Conservation (phyloP, 2,329 filamentous ascomycete species). For the Ophiosphaerella korrae region DNA sequence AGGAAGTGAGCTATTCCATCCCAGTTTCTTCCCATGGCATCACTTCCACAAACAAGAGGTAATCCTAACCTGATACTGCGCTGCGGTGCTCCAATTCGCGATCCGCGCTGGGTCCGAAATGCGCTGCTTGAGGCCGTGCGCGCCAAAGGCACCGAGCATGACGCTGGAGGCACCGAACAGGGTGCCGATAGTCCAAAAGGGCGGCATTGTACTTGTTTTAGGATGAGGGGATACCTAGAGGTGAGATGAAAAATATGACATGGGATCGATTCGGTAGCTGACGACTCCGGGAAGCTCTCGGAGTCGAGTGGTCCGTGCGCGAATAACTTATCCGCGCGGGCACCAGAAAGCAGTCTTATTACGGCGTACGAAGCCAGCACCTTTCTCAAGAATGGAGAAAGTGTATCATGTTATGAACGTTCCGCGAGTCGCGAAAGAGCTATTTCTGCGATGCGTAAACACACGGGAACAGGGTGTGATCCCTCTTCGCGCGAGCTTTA, state of each 20-base stretch:
- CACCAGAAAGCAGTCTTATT: too few species aligned
- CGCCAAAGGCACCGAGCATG: conserved; percentile 68
- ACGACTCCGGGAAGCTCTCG: conserved; percentile 2
- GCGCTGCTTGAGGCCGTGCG: conserved; percentile 67
- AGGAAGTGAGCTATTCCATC: too few species aligned
- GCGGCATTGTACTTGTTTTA: conserved; percentile 33
- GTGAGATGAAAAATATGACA: background rate
- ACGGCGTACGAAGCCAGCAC: conserved; percentile 35
- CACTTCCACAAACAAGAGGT: too few species aligned
- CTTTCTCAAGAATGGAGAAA: conserved; percentile 16
- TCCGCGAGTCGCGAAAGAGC: conserved; percentile 35
- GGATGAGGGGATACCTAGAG: background rate
- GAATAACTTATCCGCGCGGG: background rate
- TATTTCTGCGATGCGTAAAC: conserved; percentile 36
- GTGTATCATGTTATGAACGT: conserved; percentile 29
- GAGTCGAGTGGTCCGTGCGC: conserved; percentile 1
- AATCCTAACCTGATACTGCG: conserved; percentile 64
- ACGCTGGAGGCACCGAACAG: conserved; percentile 67
- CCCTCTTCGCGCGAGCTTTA: conserved; percentile 39
- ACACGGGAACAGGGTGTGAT: conserved; percentile 37
- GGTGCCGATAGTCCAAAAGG: conserved; percentile 67
- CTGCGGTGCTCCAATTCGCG: conserved; percentile 67
- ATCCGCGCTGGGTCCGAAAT: conserved; percentile 64
- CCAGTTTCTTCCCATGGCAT: background rate
- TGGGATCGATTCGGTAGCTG: background rate